Base-by-base conservation (phyloP, 2,329 filamentous ascomycete species). In the Hirsutella thompsonii region DNA sequence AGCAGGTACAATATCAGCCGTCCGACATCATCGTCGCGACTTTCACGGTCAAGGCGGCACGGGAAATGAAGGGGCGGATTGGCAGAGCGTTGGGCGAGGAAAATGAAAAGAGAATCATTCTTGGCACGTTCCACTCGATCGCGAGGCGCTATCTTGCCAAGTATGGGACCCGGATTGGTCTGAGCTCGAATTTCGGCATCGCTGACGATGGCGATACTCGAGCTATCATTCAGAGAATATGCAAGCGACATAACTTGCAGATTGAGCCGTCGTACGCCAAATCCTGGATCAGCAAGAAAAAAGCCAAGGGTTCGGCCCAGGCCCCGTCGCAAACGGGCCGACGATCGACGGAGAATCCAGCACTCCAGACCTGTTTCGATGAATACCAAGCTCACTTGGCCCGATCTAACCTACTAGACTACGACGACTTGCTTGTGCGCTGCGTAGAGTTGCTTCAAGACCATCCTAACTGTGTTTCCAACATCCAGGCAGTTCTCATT, bases 41-140 rank as follows among this genome's bases (percentile, higher is more conserved):
- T 0, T 98, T 98, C 56, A 98, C 92, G 2, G 88, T 94, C 58
- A 96, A 96, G 60, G 89, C 92, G 1, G 86, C 89, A 16, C 76
- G 69, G 16, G 90, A 96, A 65, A 98, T 98, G 90, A 87, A 88
- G 53, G 79, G 87, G 54, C 77, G 90, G 8, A 85, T 96, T 42
- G 78, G 80, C 0, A 81, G 74, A 44, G 72, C 85, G n/a, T 70
- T 96, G n/a, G 88, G 88, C 1, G 74, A 82, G 45, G 80, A 80
- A 5, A 65, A 80, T 14, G 84, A 88, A 55, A 79, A 74, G 41
- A 83, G 79, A 52, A 69, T 98, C 47, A 74, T 95, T 26, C 68
- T 98, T 4, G 90, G 90, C 16, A 98, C 92, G 0, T 96, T 98
- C 51, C 90, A 98, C 63, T 94, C 88, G 37, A 88, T 98, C 49